Base-by-base conservation (phyloP, 352 stramenopile genomes). In the Phytophthora ohioensis region DNA sequence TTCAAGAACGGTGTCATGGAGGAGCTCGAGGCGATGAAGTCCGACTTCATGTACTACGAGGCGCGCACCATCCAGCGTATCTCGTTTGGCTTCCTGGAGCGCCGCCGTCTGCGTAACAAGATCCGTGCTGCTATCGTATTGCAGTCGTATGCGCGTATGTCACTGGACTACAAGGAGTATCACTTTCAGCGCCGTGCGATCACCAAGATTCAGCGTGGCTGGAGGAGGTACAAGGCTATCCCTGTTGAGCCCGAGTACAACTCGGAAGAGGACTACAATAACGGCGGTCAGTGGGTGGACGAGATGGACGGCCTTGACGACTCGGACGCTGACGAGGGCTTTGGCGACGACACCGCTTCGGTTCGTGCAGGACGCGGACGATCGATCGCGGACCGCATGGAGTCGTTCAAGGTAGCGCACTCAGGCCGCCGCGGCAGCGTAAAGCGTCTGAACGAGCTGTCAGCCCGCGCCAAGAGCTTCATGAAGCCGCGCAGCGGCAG, bases 1-100 rank as follows among this genome's bases (percentile, higher is more conserved):
- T 99, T 99, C 79, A 97, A 97, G 78, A 93, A 95, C 52, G 96
- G 96, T 54, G 94, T 97, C 32, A 92, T 98, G 77, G 97, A 99
- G 76, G 85, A 93, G 66, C 83, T 99, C 13, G 97, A 99, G 76
- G 90, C 88, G 15, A 95, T 97, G 88, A 97, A 97, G 77, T 95
- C 88, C 10, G 90, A 97, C 67, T 97, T 97, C 42, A 93, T 95
- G 81, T 97, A 97, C 70, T 83, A 93, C 68, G 88, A 97, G 75
- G 87, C 88, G 11, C 93, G 88, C n/a, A 89, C 84, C 36, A 91
- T 95, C 52, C 88, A 97, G 75, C 91, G 91, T 60, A 77, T 95
- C 38, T 88, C 67, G 13, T 68, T 97, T 8, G 90, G 90, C 15
- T 97, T 96, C 66, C 58, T 97, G 41, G 90, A 92, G 60, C 85